Percentiles rank a stretch among this genome's conserved stretches.
Conservation (phyloP, 1,139 yeast species). For the Taphrina wiesneri region DNA sequence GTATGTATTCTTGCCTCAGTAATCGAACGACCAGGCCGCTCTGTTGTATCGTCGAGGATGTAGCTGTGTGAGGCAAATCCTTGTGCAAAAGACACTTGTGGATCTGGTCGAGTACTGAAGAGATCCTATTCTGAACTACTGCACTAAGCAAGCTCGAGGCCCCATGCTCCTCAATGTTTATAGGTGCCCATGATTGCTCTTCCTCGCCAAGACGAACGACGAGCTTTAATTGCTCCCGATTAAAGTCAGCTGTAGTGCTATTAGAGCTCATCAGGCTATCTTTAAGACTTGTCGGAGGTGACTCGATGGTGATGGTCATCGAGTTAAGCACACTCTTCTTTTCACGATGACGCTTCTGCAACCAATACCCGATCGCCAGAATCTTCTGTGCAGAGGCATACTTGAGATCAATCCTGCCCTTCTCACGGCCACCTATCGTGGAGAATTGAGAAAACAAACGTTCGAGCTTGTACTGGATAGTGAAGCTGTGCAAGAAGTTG, state of each 20-base stretch:
- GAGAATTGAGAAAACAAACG: slow-evolving; percentile 31
- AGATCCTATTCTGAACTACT: not conserved
- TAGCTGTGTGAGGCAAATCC: not conserved
- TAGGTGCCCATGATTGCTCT: not conserved
- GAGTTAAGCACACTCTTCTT: slow-evolving; percentile 18
- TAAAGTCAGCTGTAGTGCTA: slow-evolving; percentile 1
- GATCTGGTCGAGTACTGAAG: not conserved
- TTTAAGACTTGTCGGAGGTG: not conserved
- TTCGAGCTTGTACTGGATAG: slow-evolving; percentile 27
- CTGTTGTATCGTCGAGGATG: not conserved
- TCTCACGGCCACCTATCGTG: slow-evolving; percentile 7
- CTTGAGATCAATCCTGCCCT: slow-evolving; percentile 24
- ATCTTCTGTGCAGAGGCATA: slow-evolving; percentile 25
- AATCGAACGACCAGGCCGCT: not conserved
- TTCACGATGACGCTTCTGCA: slow-evolving; percentile 16
- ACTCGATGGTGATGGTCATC: slow-evolving; percentile 19
- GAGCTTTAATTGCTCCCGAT: slow-evolving; percentile 10
- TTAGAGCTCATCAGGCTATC: not conserved
- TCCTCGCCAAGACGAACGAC: slow-evolving; percentile 6
- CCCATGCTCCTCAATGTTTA: slow-evolving; percentile 4
- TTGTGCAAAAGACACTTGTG: not conserved
- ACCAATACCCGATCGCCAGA: slow-evolving; percentile 25
- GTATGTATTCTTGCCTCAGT: not conserved
- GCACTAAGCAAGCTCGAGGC: slow-evolving; percentile 5
- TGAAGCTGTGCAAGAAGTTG: slow-evolving; percentile 56